These are phyloP conservation scores for Cordyceps cateniannulata DNA, from an alignment of 2,329 filamentous ascomycete genomes.

Conservation along the genomic window DNA sequence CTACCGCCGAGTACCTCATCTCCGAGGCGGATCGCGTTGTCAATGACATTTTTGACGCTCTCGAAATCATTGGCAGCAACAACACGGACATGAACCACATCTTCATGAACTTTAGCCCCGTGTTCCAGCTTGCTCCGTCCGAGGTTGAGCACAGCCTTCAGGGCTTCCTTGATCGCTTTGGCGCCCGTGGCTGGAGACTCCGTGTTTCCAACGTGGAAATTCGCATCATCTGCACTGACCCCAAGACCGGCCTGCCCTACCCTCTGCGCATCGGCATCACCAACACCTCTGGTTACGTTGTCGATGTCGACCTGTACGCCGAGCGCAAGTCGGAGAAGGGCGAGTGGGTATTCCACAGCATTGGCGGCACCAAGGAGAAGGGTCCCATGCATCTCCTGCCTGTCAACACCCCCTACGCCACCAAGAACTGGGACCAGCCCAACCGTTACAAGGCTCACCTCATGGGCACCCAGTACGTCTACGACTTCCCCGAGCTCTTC, in stretches of 20 bases:
- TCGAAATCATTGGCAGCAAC: slow-evolving; percentile 98
- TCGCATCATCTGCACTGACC: slow-evolving; percentile 95
- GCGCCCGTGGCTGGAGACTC: slow-evolving; percentile 88
- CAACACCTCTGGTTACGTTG: slow-evolving; percentile 97
- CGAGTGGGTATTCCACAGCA: slow-evolving; percentile 97
- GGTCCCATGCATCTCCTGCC: slow-evolving; percentile 91
- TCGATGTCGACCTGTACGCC: slow-evolving; percentile 94
- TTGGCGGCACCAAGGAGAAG: slow-evolving; percentile 90
- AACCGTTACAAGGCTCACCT: slow-evolving; percentile 99
- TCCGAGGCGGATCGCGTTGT: slow-evolving; percentile 94
- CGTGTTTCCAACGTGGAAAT: slow-evolving; percentile 97
- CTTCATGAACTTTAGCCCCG: slow-evolving; percentile 98
- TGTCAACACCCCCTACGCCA: slow-evolving; percentile 87
- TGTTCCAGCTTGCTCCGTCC: slow-evolving; percentile 83
- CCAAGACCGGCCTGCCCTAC: slow-evolving; percentile 73
- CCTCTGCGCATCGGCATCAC: slow-evolving; percentile 94
- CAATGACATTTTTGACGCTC: slow-evolving; percentile 93
- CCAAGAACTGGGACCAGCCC: slow-evolving; percentile 97
- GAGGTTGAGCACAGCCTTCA: slow-evolving; percentile 91
- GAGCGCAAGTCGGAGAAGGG: slow-evolving; percentile 98
- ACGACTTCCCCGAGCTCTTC: slow-evolving; percentile 99
- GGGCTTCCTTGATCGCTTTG: slow-evolving; percentile 94
- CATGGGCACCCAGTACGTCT: slow-evolving; percentile 99
- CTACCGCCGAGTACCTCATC: slow-evolving; percentile 96
- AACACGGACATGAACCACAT: slow-evolving; percentile 99